Conservation (phyloP, 2,329 filamentous ascomycete species). For the Alternaria arborescens region DNA sequence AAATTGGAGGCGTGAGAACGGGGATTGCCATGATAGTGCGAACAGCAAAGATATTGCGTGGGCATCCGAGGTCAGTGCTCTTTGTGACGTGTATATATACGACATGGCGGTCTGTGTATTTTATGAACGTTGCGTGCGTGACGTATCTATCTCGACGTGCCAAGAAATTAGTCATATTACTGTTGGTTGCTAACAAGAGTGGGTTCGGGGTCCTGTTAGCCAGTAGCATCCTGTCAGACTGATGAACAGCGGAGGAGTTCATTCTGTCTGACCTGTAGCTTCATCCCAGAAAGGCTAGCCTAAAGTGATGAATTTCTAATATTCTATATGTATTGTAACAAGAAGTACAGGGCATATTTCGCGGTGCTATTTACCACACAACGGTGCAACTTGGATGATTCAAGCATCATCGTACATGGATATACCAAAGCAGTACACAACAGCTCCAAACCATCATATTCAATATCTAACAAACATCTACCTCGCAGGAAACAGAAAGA, state of each 20-base stretch:
- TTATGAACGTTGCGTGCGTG: not conserved
- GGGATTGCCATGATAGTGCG: constrained; percentile 36
- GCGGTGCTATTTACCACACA: too few species aligned
- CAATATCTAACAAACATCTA: not conserved
- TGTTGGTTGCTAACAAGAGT: not conserved
- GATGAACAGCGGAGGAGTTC: not conserved
- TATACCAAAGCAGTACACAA: not conserved
- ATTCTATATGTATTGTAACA: too few species aligned
- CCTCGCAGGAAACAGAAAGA: not conserved
- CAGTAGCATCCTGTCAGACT: not conserved
- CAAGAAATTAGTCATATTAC: not conserved
- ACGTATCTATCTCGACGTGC: not conserved
- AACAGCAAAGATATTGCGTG: constrained; percentile 36
- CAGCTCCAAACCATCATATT: not conserved
- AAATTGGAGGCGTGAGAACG: constrained; percentile 39
- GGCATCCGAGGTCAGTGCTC: constrained; percentile 1
- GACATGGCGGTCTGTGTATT: not conserved
- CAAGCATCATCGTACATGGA: not conserved
- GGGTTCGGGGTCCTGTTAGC: not conserved
- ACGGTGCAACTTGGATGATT: too few species aligned
- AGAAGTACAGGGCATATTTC: too few species aligned
- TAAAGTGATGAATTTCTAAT: too few species aligned
- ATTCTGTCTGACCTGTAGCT: too few species aligned
- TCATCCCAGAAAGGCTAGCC: too few species aligned
- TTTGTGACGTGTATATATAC: not conserved